Evolutionary conservation across 148 eudicot species (phyloP).

Genomic region (Selenicereus undatus): DNA sequence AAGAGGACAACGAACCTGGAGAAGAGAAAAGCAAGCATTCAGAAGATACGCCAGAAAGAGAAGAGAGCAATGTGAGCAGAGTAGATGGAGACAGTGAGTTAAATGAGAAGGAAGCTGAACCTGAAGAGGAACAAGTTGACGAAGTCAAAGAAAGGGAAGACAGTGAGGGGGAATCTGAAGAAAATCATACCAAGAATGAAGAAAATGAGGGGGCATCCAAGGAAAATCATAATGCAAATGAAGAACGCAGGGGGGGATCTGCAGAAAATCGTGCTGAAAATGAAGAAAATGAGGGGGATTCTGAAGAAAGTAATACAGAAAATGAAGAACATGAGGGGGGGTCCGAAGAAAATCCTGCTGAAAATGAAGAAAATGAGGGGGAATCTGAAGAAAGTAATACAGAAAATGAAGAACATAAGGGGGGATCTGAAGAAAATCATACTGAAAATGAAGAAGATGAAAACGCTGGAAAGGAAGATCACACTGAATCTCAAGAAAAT

Average conservation of each 20-base stretch:
- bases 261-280: constrained; percentile 22
- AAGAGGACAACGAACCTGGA: constrained; percentile 49
- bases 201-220: constrained; percentile 31
- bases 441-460: constrained; percentile 26
- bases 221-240: constrained; percentile 30
- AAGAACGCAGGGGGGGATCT: constrained; percentile 14
- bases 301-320: constrained; percentile 10
- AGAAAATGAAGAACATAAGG: constrained; percentile 22
- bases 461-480: constrained; percentile 9
- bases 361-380: constrained; percentile 21
- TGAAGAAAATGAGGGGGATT: constrained; percentile 17
- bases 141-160: constrained; percentile 14
- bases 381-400: constrained; percentile 12
- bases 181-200: constrained; percentile 6
- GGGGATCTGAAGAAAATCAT: constrained; percentile 11
- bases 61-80: constrained; percentile 32
- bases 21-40: constrained; percentile 36
- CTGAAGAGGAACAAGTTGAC: not conserved
- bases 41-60: constrained; percentile 42
- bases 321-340: constrained; percentile 35
- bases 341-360: constrained; percentile 19
- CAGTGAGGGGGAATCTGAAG: constrained; percentile 19
- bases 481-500: constrained; percentile 18
- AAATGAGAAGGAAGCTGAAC: constrained; percentile 40
- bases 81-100: constrained; percentile 40